Evolutionary conservation across 441 rosid genomes (phyloP).

Genomic region (Syzygium syzygioides): DNA sequence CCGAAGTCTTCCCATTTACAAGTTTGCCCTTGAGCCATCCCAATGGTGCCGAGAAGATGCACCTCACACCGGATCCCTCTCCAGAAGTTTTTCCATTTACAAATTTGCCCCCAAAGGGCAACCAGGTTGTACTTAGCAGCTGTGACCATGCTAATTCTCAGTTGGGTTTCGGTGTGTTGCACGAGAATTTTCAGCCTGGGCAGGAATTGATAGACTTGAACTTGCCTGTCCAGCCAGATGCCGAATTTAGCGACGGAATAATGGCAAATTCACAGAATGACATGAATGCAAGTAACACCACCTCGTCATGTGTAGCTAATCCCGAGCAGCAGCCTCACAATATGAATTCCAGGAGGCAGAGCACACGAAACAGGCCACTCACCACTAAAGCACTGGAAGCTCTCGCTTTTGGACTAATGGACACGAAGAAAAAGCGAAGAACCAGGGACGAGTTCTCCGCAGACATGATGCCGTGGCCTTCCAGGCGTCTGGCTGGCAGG

Average conservation of each 20-base stretch:
- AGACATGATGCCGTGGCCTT: conserved; percentile 4
- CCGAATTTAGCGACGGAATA: neutral
- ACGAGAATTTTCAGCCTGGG: neutral
- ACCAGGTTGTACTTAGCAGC: neutral
- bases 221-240: conserved; percentile 8
- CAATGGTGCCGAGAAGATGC: neutral
- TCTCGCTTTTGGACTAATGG: conserved; percentile 32
- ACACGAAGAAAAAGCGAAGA: conserved; percentile 21
- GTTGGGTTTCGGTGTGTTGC: neutral
- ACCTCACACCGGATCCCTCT: neutral
- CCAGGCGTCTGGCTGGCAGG: neutral
- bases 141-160: neutral
- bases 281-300: conserved; percentile 1
- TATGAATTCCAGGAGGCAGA: conserved; percentile 25
- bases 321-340: neutral
- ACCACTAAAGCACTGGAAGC: conserved; percentile 40
- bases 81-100: neutral
- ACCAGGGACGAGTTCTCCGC: neutral
- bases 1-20: neutral
- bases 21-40: neutral
- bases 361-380: conserved; percentile 34
- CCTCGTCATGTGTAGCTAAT: neutral
- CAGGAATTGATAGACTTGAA: conserved; percentile 4
- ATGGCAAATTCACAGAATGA: neutral
- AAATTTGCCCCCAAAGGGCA: neutral